These are phyloP conservation scores for Paspalum vaginatum DNA, from an alignment of 176 grass and related monocot species.

Conservation along the genomic window DNA sequence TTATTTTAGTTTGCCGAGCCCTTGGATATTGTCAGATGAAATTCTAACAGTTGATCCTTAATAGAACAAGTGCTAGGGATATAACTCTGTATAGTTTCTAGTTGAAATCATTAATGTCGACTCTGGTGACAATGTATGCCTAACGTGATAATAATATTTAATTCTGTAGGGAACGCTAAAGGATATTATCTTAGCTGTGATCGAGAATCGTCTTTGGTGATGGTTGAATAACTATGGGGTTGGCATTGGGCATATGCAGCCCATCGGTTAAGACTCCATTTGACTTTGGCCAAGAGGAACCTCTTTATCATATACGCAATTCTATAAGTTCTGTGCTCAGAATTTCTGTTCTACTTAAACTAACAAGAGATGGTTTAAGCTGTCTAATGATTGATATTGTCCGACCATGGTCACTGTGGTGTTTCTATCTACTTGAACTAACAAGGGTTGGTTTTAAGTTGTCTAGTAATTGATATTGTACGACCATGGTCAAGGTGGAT, in stretches of 20 bases:
- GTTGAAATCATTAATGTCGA: slow-evolving; percentile 7
- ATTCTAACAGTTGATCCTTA: not conserved
- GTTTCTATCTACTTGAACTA: not conserved
- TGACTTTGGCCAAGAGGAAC: not conserved
- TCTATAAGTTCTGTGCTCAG: not conserved
- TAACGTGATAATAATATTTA: slow-evolving; percentile 4
- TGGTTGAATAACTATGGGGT: not conserved
- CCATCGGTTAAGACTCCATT: not conserved
- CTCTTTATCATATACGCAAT: not conserved
- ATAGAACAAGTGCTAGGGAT: not conserved
- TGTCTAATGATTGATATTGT: not conserved
- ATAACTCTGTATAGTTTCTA: not conserved
- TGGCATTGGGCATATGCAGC: not conserved
- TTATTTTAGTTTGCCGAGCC: not conserved
- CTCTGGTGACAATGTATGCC: not conserved
- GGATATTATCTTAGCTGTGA: slow-evolving; percentile 56
- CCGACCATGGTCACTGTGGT: not conserved
- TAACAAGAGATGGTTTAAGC: not conserved
- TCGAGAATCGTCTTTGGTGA: slow-evolving; percentile 75
- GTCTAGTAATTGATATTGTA: no score
- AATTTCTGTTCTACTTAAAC: not conserved
- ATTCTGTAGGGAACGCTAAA: slow-evolving; percentile 67
- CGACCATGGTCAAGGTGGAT: not conserved
- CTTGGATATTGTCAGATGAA: not conserved
- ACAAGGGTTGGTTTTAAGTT: not conserved